Percentiles rank a stretch among this genome's conserved stretches.
Conservation (phyloP, 331 rosid genomes). For the Stylosanthes scabra region DNA sequence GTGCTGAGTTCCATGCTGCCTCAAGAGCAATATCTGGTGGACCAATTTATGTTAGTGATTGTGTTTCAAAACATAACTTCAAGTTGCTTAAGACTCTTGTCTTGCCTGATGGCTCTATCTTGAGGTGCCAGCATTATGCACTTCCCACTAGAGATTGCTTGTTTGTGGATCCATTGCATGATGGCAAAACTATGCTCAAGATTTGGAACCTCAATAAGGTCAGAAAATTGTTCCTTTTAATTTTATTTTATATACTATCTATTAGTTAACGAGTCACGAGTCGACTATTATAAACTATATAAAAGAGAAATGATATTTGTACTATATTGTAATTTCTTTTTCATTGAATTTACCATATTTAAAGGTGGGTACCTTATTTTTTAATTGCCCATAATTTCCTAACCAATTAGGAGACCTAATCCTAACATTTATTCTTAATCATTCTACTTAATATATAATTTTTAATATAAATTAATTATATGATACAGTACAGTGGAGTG, state of each 20-base stretch:
- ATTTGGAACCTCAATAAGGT: constrained; percentile 89
- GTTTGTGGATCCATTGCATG: constrained; percentile 72
- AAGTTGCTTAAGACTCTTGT: constrained; percentile 62
- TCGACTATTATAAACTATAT: too few relatives aligned
- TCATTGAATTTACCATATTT: too few relatives aligned
- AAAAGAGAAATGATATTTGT: too few relatives aligned
- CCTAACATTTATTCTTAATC: too few relatives aligned
- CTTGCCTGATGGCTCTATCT: constrained; percentile 69
- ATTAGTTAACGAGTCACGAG: too few relatives aligned
- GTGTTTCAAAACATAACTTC: constrained; percentile 73
- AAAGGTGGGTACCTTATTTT: too few relatives aligned
- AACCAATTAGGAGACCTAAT: too few relatives aligned
- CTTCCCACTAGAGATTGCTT: constrained; percentile 79
- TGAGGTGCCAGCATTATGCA: constrained; percentile 72
- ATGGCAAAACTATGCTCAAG: constrained; percentile 84
- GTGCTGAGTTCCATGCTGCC: constrained; percentile 77
- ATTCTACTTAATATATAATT: too few relatives aligned
- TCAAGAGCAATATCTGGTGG: constrained; percentile 83
- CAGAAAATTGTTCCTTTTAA: background rate
- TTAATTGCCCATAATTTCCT: too few relatives aligned
- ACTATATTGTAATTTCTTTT: too few relatives aligned
- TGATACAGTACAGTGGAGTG: constrained; percentile 57
- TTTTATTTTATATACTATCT: background rate
- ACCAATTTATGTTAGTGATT: constrained; percentile 72
- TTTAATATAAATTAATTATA: too few relatives aligned